Conservation (phyloP, 2,329 filamentous ascomycete species). For the Epichloe bromicola region DNA sequence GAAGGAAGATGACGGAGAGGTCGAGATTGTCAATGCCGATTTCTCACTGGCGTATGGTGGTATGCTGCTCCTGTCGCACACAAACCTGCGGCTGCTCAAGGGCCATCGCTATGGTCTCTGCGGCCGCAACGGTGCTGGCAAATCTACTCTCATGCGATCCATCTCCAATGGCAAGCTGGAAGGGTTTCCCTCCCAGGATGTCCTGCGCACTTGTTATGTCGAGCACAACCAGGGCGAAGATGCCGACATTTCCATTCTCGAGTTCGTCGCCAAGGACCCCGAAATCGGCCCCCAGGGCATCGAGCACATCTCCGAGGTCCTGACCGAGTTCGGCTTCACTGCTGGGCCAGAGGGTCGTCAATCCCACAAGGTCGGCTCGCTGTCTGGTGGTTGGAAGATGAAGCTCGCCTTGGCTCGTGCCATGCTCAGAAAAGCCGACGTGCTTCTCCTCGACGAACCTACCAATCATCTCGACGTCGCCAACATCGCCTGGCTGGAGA, state of each 20-base stretch:
- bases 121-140: constrained; percentile 92
- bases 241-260: constrained; percentile 87
- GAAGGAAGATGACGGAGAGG: constrained; percentile 82
- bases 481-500: constrained; percentile 91
- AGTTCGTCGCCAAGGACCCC: constrained; percentile 84
- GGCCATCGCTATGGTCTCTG: constrained; percentile 95
- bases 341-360: constrained; percentile 80
- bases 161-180: constrained; percentile 94
- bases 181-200: constrained; percentile 86
- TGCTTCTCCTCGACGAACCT: constrained; percentile 92
- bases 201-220: constrained; percentile 91
- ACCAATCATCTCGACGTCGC: constrained; percentile 96
- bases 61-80: constrained; percentile 92
- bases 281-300: constrained; percentile 65
- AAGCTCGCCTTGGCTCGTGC: constrained; percentile 91
- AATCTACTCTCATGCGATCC: constrained; percentile 97
- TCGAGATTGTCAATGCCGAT: constrained; percentile 93
- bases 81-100: constrained; percentile 86
- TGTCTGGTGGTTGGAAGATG: constrained; percentile 99
- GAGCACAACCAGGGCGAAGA: constrained; percentile 99
- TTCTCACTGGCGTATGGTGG: constrained; percentile 97
- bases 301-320: constrained; percentile 70
- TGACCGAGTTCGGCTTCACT: constrained; percentile 89
- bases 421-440: constrained; percentile 95
- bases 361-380: constrained; percentile 76